Base-by-base conservation (phyloP, 2,329 filamentous ascomycete genomes). In the Trichoderma semiorbis region DNA sequence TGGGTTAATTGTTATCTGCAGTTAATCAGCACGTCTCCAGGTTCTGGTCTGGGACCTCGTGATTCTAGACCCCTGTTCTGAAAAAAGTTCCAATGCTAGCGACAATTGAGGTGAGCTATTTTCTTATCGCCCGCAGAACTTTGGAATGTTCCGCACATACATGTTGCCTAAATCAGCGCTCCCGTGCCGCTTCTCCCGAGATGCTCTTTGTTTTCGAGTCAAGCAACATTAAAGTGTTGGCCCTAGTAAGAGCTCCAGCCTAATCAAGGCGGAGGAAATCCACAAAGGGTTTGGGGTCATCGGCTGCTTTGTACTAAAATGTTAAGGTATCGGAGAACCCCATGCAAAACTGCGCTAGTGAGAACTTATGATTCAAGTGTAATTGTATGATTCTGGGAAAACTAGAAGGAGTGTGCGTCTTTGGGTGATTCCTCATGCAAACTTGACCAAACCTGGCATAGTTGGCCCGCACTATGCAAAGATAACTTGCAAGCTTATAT, bases 61-160 rank as follows among this genome's bases (percentile, higher is more conserved):
- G 32, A 62, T 62, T 62, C 58, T 62, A 62, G 58, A 62, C 58
- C 32, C 58, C 58, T 62, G 34, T 32, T 36, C 32, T 14, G 21
- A 39, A 62, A 24, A 62, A 62, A 62, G 58, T 62, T 61, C 58
- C 58, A 62, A 62, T 26, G 12, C 58, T 62, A 62, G 58, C 21
- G 58, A 39, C 58, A 7, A 62, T 36, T 26, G 12, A 39, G 58
- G 21, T 62, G 58, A 62, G 58, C 12, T 62, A 62, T 62, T 62
- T 62, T 62, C 58, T 62, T 26, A 62, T 62, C 58, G 34, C 34
- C 34, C 14, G 34, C 32, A 62, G 58, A 39, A 62, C 21, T 39
- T 62, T 62, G 32, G 58, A 62, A 62, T 62, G 58, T 62, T 62
- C 58, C 58, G 32, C 58, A 62, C 58, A 62, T 26, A 34, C 36